phyloP scores from a whole-genome alignment of 805 yeast genomes.

The Yarrowia sp. region DNA sequence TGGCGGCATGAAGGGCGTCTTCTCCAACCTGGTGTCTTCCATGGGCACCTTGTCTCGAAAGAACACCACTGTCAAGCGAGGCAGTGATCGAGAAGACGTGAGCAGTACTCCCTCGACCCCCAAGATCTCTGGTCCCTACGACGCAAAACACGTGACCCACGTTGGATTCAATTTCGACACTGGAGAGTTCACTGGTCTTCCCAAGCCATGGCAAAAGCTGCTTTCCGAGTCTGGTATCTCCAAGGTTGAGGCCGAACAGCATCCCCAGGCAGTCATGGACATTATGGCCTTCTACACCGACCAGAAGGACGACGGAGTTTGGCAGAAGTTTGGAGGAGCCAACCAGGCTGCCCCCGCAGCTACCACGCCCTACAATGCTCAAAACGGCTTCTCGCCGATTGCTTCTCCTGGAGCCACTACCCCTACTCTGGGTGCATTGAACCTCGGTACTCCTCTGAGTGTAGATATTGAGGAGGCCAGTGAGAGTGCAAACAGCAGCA shows the following conservation, averaged over 20 bases:
- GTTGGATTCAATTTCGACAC: slow-evolving; percentile 86
- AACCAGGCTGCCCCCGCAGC: not conserved
- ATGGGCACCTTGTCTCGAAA: slow-evolving; percentile 34
- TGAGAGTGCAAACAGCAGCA: not conserved
- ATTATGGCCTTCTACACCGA: slow-evolving; percentile 77
- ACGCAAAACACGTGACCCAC: slow-evolving; percentile 90
- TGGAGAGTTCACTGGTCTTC: slow-evolving; percentile 90
- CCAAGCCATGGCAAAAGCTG: slow-evolving; percentile 89
- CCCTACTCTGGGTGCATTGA: slow-evolving; percentile 20
- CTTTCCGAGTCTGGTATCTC: slow-evolving; percentile 87
- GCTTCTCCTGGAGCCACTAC: slow-evolving; percentile 37
- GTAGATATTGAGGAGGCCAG: not conserved
- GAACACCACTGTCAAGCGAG: slow-evolving; percentile 10
- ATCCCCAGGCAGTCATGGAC: slow-evolving; percentile 94
- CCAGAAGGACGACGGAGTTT: slow-evolving; percentile 45
- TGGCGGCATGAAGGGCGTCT: slow-evolving; percentile 26
- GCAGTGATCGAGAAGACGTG: not conserved
- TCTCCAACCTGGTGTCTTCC: slow-evolving; percentile 13
- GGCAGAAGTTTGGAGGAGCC: slow-evolving; percentile 46
- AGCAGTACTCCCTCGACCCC: slow-evolving; percentile 40
- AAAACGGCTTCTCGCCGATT: slow-evolving; percentile 30
- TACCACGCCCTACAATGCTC: slow-evolving; percentile 35
- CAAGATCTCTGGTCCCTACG: slow-evolving; percentile 89
- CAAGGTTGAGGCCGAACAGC: slow-evolving; percentile 83
- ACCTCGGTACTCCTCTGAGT: slow-evolving; percentile 29